These are phyloP conservation scores for Euphorbia celastroides DNA, from an alignment of 441 rosid species.

Conservation along the genomic window DNA sequence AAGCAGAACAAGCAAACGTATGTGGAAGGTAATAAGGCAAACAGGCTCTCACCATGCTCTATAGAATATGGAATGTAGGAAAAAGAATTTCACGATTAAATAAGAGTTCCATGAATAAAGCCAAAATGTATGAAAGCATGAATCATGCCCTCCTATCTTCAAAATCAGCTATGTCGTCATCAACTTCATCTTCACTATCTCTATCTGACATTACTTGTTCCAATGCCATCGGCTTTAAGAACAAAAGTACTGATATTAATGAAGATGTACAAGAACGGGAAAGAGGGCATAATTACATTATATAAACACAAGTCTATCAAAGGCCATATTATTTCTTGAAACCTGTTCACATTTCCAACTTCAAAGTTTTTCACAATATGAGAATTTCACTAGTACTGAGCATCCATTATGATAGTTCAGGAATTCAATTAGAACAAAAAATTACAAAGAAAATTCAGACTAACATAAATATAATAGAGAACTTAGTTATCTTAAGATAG, in stretches of 20 bases:
- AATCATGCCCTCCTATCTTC: conserved; percentile 84
- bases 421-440: not conserved
- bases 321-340: not conserved
- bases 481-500: not conserved
- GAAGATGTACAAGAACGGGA: not conserved
- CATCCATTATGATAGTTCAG: not conserved
- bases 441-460: not conserved
- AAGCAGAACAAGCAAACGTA: not conserved
- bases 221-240: conserved; percentile 68
- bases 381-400: not conserved
- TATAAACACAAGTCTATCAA: not conserved
- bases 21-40: not conserved
- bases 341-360: conserved; percentile 4
- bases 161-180: conserved; percentile 92
- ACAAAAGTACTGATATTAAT: conserved; percentile 8
- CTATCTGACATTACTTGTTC: conserved; percentile 83
- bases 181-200: conserved; percentile 94
- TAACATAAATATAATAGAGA: not conserved
- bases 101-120: not conserved
- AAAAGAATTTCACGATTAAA: not conserved
- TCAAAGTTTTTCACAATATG: not conserved
- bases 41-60: conserved; percentile 2
- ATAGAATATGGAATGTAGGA: not conserved
- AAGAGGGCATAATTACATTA: not conserved
- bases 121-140: conserved; percentile 1